Conservation (phyloP, 768 basidiomycete species). For the Russula lepida region DNA sequence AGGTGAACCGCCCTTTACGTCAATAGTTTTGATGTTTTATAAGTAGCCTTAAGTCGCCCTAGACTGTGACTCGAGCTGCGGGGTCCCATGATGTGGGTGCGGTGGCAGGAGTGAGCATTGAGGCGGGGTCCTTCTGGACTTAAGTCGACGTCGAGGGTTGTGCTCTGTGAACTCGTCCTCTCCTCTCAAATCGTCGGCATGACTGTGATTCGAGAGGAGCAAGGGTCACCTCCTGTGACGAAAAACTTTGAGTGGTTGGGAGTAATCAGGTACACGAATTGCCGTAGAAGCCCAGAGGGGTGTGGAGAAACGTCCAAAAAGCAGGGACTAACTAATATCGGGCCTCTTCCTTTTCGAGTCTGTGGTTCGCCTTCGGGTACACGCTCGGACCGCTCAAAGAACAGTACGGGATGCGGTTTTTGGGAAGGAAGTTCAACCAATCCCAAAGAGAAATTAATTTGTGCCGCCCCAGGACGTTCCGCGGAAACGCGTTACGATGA, state of each 20-base stretch:
- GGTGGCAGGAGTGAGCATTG: not conserved
- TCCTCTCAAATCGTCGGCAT: not conserved
- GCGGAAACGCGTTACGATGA: not conserved
- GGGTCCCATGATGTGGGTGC: not conserved
- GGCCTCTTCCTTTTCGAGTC: not conserved
- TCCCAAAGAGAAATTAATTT: not conserved
- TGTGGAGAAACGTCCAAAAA: not conserved
- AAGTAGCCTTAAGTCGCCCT: not conserved
- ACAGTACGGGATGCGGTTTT: not conserved
- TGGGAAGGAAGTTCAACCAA: not conserved
- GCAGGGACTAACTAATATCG: not conserved
- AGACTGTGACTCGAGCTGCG: not conserved
- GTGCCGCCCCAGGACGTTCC: not conserved
- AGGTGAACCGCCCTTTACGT: slow-evolving; percentile 10
- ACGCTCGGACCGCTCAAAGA: not conserved
- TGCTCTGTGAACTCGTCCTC: not conserved
- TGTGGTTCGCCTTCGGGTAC: not conserved
- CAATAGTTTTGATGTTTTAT: not conserved
- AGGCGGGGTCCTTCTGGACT: not conserved
- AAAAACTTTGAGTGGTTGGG: not conserved
- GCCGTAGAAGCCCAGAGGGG: not conserved
- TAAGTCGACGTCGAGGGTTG: not conserved
- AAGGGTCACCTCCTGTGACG: not conserved
- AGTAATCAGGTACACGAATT: not conserved
- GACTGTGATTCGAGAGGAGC: not conserved